A percentile compares a stretch with the other conserved stretches of the same genome.
These are phyloP conservation scores for Ambispora gerdemannii DNA, from an alignment of 192 early-diverging fungal species.

Conservation along the genomic window DNA sequence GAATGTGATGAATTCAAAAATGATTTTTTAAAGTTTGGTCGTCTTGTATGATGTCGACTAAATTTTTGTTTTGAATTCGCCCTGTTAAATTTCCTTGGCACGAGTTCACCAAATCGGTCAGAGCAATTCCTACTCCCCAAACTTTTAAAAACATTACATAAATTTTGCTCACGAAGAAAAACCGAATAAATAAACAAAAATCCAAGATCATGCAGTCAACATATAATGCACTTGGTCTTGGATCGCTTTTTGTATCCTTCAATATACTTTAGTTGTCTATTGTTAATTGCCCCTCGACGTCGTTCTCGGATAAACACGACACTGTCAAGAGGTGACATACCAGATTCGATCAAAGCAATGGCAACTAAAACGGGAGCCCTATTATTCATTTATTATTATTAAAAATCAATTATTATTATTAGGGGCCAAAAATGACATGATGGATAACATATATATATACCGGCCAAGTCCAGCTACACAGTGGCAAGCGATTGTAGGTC, in stretches of 20 bases:
- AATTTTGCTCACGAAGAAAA: no score
- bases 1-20: no score
- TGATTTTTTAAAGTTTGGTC: no score
- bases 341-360: constrained; percentile 73
- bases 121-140: no score
- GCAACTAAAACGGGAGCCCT: constrained; percentile 89
- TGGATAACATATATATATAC: constrained; percentile 34
- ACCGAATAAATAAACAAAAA: background rate
- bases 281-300: constrained; percentile 79
- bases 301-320: constrained; percentile 70
- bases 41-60: no score
- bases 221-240: constrained; percentile 21
- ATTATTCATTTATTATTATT: background rate
- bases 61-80: background rate
- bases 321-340: constrained; percentile 73
- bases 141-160: no score
- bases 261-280: constrained; percentile 68
- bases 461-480: constrained; percentile 80
- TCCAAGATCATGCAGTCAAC: constrained; percentile 1
- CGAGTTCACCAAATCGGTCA: no score
- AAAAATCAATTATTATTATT: background rate
- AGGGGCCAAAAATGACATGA: background rate
- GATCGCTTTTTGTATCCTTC: constrained; percentile 43
- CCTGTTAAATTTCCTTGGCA: background rate
- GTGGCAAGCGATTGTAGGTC: constrained; percentile 59